phyloP scores from a whole-genome alignment of 768 basidiomycete genomes.

The Amanita polypyramis region DNA sequence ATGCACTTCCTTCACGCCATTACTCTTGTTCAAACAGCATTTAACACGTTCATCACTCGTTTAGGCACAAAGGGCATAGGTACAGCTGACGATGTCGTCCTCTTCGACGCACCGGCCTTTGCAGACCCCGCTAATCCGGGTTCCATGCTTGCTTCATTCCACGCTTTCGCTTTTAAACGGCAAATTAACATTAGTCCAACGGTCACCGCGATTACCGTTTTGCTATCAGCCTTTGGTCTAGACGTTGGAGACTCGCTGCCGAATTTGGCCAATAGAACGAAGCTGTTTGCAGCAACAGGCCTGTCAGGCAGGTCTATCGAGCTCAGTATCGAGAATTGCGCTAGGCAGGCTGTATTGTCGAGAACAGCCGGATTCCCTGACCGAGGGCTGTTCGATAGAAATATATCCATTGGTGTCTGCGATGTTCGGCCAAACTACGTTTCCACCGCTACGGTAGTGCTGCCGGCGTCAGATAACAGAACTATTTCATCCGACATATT shows the following conservation, averaged over 20 bases:
- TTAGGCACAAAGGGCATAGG: not conserved
- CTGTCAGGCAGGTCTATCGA: slow-evolving; percentile 21
- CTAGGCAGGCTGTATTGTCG: slow-evolving; percentile 13
- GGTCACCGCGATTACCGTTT: slow-evolving; percentile 12
- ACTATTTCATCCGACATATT: slow-evolving; percentile 17
- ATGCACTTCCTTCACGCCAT: not conserved
- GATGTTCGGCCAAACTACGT: slow-evolving; percentile 3
- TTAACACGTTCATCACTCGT: not conserved
- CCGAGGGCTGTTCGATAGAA: slow-evolving; percentile 24
- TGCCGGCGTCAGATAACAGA: not conserved
- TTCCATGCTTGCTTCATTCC: slow-evolving; percentile 21
- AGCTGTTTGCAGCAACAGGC: slow-evolving; percentile 24
- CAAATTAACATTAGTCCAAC: slow-evolving; percentile 17
- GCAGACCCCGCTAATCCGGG: slow-evolving; percentile 22
- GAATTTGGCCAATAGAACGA: slow-evolving; percentile 19
- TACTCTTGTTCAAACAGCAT: not conserved
- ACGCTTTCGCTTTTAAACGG: slow-evolving; percentile 26
- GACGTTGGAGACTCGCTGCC: slow-evolving; percentile 19
- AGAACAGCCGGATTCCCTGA: slow-evolving; percentile 21
- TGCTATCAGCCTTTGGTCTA: slow-evolving; percentile 20
- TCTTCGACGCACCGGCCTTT: slow-evolving; percentile 31
- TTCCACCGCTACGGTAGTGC: slow-evolving; percentile 12
- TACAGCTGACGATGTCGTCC: slow-evolving; percentile 20
- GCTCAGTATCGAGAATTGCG: slow-evolving; percentile 23
- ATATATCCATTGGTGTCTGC: slow-evolving; percentile 24